Base-by-base conservation (phyloP, 345 rosid species). In the Eucalyptus brandiana region DNA sequence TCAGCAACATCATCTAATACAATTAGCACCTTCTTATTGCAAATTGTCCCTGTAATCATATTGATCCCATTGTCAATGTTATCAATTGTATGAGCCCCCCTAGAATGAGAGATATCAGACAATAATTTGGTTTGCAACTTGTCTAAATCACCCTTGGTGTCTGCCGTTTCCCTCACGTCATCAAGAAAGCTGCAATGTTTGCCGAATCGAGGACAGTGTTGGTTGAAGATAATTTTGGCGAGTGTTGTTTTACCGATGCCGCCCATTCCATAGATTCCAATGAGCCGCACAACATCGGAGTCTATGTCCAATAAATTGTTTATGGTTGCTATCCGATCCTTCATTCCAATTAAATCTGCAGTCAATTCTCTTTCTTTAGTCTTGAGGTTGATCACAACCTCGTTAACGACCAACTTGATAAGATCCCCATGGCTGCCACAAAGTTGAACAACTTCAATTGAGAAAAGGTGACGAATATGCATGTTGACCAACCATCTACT, bases 221-320 rank as follows among this genome's bases (percentile, higher is more conserved):
- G 4, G 12, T 45, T 45, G 47, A 45, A 45, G 47, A 45, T 9
- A 45, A 45, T 9, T 3, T 45, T 45, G 47, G 47, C 30, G 4
- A 58, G 65, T 10, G 65, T 58, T 58, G 65, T 58, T 24, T 58
- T 58, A 10, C 65, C 30, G 2, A 58, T 58, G 0, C 30, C 65
- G 4, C 30, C 65, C 30, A 58, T 24, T 5, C 65, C 65, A 1
- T 58, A 58, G 6, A 58, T 58, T 58, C 14, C 30, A 24, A 58
- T 58, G 0, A 58, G 2, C 30, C 0, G 6, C 30, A 24, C 65
- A 24, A 0, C 14, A 11, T 0, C 1, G 0, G 30, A 58, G 7
- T 58, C 1, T 0, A 24, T 10, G 14, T 58, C 14, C 1, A 58
- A 24, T 9, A 54, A 47, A 11, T 58, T 5, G 14, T 58, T 10